These are phyloP conservation scores for Clonostachys byssicola DNA, from an alignment of 2,329 filamentous ascomycete genomes.

Conservation along the genomic window DNA sequence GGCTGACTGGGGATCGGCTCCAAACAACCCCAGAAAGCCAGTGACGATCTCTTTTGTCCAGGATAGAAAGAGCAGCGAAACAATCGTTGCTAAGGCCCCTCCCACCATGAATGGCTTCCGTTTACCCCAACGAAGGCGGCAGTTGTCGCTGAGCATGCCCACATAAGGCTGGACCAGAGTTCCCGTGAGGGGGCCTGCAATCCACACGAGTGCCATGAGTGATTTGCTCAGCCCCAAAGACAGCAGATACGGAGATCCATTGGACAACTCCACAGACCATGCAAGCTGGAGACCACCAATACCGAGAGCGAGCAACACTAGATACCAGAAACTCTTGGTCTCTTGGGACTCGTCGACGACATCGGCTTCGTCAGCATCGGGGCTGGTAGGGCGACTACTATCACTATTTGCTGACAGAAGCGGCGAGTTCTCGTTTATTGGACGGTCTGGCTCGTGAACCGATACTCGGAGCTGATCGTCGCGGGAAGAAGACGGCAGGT, in stretches of 20 bases:
- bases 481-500: background rate
- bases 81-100: conserved; percentile 62
- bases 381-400: conserved; percentile 1
- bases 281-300: conserved; percentile 90
- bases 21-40: conserved; percentile 65
- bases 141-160: conserved; percentile 77
- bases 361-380: conserved; percentile 3
- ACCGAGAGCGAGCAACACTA: conserved; percentile 80
- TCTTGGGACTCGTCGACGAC: conserved; percentile 37
- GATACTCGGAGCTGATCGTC: conserved; percentile 4
- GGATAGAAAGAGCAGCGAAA: conserved; percentile 65
- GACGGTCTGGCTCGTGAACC: conserved; percentile 9
- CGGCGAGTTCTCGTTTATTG: conserved; percentile 20
- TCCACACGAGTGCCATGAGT: conserved; percentile 80
- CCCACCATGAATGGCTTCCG: conserved; percentile 78
- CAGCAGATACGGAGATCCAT: conserved; percentile 81
- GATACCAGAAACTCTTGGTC: conserved; percentile 80
- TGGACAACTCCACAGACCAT: conserved; percentile 92
- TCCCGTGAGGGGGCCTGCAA: conserved; percentile 75
- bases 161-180: conserved; percentile 79
- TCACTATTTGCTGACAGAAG: conserved; percentile 13
- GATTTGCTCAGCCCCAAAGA: conserved; percentile 81
- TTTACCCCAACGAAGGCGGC: conserved; percentile 70
- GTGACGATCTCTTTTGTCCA: conserved; percentile 72
- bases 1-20: conserved; percentile 60